Conservation (phyloP, 306 rosid species). For the Fragaria iinumae region DNA sequence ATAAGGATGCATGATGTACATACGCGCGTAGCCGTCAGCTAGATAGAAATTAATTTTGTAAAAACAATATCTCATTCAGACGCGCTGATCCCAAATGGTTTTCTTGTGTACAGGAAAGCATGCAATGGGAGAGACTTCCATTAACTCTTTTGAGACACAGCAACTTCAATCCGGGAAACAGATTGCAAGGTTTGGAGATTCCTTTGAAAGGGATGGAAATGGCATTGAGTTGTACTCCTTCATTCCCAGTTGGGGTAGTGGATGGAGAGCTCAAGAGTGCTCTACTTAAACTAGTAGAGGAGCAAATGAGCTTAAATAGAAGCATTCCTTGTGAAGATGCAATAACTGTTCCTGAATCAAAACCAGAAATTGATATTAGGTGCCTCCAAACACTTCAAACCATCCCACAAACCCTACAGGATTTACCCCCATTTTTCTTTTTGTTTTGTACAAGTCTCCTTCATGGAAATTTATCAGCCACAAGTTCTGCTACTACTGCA, state of each 20-base stretch:
- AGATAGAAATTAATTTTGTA: no score
- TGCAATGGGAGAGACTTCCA: slow-evolving; percentile 61
- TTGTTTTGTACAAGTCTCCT: slow-evolving; percentile 53
- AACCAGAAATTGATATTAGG: slow-evolving; percentile 19
- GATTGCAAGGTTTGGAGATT: slow-evolving; percentile 38
- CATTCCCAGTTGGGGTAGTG: slow-evolving; percentile 39
- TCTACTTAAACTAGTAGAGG: slow-evolving; percentile 40
- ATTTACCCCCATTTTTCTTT: slow-evolving; percentile 58
- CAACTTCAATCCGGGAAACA: slow-evolving; percentile 25
- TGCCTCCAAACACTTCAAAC: slow-evolving; percentile 47
- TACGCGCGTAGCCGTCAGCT: no score
- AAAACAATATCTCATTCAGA: neutral
- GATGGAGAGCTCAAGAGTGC: slow-evolving; percentile 37
- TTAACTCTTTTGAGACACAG: slow-evolving; percentile 18
- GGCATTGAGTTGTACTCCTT: slow-evolving; percentile 38
- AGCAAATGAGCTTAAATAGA: slow-evolving; percentile 28
- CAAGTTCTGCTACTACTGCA: neutral
- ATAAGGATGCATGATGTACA: neutral
- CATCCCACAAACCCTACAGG: slow-evolving; percentile 39
- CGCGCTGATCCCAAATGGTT: neutral
- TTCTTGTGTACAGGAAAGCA: slow-evolving; percentile 41
- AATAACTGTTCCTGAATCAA: slow-evolving; percentile 48
- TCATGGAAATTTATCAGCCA: slow-evolving; percentile 20
- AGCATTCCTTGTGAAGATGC: slow-evolving; percentile 33
- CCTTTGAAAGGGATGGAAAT: slow-evolving; percentile 58